These are phyloP conservation scores for Aristolochia contorta DNA, from an alignment of 164 flowering plant genomes.

Conservation along the genomic window DNA sequence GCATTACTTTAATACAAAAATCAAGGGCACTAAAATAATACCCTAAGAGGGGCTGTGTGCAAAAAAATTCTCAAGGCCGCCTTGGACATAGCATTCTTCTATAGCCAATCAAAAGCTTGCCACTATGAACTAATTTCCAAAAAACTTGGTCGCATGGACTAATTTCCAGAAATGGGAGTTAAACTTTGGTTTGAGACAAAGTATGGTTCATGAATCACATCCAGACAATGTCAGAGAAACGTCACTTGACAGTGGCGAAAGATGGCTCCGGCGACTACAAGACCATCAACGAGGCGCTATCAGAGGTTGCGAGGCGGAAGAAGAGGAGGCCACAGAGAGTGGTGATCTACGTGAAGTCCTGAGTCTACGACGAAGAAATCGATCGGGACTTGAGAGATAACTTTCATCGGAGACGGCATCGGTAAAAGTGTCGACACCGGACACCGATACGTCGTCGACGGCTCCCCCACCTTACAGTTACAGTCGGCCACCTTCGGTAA, in stretches of 20 bases:
- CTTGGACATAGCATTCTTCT: too few relatives aligned
- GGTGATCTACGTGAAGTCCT: conserved; percentile 42
- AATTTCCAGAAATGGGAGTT: too few relatives aligned
- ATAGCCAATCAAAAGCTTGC: too few relatives aligned
- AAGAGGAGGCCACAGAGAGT: conserved; percentile 21
- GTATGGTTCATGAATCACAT: too few relatives aligned
- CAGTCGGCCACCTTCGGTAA: conserved; percentile 71
- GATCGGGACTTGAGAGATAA: conserved; percentile 33
- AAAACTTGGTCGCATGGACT: too few relatives aligned
- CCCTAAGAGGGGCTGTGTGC: too few relatives aligned
- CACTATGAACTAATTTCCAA: too few relatives aligned
- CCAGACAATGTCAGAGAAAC: too few relatives aligned
- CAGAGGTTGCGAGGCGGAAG: conserved; percentile 8
- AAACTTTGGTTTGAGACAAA: too few relatives aligned
- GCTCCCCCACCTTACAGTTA: conserved; percentile 50
- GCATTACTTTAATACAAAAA: too few relatives aligned
- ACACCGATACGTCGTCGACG: conserved; percentile 29
- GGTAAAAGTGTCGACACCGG: conserved; percentile 39
- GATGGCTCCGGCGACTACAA: conserved; percentile 53
- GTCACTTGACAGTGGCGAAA: conserved; percentile 32
- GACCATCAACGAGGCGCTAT: conserved; percentile 48
- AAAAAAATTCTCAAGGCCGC: too few relatives aligned
- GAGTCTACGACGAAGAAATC: conserved; percentile 43
- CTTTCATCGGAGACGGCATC: conserved; percentile 67
- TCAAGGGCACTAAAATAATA: too few relatives aligned